These are phyloP conservation scores for Aspergillus clavatus DNA, from an alignment of 2,329 filamentous ascomycete species.

Conservation along the genomic window DNA sequence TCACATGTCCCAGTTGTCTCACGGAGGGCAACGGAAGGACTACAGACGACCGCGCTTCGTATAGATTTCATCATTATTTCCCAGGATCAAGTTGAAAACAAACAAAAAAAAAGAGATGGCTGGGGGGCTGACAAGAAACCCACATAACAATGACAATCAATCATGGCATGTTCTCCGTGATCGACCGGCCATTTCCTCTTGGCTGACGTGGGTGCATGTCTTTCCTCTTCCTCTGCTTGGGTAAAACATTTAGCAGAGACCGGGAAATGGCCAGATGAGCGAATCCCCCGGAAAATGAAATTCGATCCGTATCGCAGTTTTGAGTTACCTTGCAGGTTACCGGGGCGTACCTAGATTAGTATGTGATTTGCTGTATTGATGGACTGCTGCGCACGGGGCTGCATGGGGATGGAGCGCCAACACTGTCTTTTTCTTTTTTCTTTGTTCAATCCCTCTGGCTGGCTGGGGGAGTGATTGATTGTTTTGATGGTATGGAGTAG, in stretches of 20 bases:
- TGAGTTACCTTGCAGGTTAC: background rate
- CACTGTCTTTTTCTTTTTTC: background rate
- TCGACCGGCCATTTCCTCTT: background rate
- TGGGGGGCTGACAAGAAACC: background rate
- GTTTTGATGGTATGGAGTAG: too few relatives aligned
- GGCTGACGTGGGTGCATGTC: constrained; percentile 3
- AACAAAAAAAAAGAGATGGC: background rate
- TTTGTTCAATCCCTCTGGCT: too few relatives aligned
- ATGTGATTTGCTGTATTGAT: background rate
- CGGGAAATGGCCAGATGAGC: constrained; percentile 18
- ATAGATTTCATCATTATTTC: too few relatives aligned
- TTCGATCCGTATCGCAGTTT: constrained; percentile 10
- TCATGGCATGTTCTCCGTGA: background rate
- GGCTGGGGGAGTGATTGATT: too few relatives aligned
- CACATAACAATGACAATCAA: too few relatives aligned
- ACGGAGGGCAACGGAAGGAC: too few relatives aligned
- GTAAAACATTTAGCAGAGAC: too few relatives aligned
- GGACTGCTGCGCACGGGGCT: constrained; percentile 19
- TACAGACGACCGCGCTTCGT: too few relatives aligned
- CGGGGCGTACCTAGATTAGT: background rate
- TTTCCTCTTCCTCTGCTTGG: constrained; percentile 6
- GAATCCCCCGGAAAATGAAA: constrained; percentile 30
- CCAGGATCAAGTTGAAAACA: too few relatives aligned
- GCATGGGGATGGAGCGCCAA: constrained; percentile 21
- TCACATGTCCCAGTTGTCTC: too few relatives aligned